phyloP scores from a whole-genome alignment of 805 yeast species.

The Yueomyces sinensis region DNA sequence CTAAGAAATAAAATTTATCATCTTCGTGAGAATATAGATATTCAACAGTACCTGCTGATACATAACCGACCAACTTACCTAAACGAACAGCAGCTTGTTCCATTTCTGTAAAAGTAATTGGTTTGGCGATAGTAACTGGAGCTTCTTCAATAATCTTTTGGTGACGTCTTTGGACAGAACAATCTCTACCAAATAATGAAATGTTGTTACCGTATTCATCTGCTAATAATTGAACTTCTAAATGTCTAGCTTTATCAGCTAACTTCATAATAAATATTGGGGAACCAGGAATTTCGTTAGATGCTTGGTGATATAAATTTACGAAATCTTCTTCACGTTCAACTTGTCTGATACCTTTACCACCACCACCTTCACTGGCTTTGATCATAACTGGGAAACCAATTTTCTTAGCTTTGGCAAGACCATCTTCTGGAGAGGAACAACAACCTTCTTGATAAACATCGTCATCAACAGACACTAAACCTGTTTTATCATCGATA shows the following conservation, averaged over 20 bases:
- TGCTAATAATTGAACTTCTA: slow-evolving; percentile 94
- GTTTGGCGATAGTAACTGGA: slow-evolving; percentile 89
- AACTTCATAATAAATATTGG: slow-evolving; percentile 96
- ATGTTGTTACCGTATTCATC: slow-evolving; percentile 98
- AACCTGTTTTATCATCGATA: slow-evolving; percentile 51
- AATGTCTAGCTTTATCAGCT: slow-evolving; percentile 95
- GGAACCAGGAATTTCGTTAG: slow-evolving; percentile 96
- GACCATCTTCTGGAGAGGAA: slow-evolving; percentile 75
- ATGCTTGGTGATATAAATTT: slow-evolving; percentile 78
- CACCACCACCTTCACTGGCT: slow-evolving; percentile 99
- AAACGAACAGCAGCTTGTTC: slow-evolving; percentile 95
- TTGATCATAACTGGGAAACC: slow-evolving; percentile 99
- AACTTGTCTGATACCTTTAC: slow-evolving; percentile 98
- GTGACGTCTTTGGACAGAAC: slow-evolving; percentile 99
- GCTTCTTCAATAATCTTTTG: slow-evolving; percentile 99
- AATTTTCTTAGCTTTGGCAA: slow-evolving; percentile 67
- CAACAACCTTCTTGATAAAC: slow-evolving; percentile 86
- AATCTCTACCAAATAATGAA: slow-evolving; percentile 95
- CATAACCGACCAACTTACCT: slow-evolving; percentile 95
- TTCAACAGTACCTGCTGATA: slow-evolving; percentile 98
- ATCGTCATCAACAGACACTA: slow-evolving; percentile 81
- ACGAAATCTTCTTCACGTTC: slow-evolving; percentile 69
- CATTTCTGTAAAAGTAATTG: slow-evolving; percentile 78
- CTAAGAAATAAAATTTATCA: slow-evolving; percentile 90
- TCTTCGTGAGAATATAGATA: slow-evolving; percentile 89